Evolutionary conservation across 1,284 basidiomycete genomes (phyloP).

Genomic region (Kwoniella shivajii): DNA sequence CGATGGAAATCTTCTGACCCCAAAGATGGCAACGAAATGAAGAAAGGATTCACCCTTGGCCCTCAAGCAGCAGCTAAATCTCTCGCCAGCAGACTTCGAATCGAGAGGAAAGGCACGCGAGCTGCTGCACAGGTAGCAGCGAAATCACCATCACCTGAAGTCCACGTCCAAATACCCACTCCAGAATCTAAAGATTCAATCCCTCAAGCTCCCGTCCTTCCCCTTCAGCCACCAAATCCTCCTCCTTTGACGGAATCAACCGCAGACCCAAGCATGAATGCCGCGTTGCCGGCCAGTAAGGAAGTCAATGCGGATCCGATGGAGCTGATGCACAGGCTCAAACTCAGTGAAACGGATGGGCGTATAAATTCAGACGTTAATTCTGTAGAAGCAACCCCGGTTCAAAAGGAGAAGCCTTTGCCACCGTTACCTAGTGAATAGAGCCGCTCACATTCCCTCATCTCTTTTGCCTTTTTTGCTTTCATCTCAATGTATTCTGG

Average conservation of each 20-base stretch:
- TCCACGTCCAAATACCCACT: slow-evolving; percentile 7
- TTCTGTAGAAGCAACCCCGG: background rate
- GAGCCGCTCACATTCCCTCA: background rate
- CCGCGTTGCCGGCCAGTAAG: background rate
- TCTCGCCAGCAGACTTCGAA: slow-evolving; percentile 43
- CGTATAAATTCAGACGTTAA: background rate
- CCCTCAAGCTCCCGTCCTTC: background rate
- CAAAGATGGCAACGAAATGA: slow-evolving; percentile 37
- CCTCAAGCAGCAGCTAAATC: slow-evolving; percentile 47
- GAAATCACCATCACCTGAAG: slow-evolving; percentile 11
- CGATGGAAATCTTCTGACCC: slow-evolving; percentile 49
- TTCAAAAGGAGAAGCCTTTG: slow-evolving; percentile 21
- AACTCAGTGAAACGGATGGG: background rate
- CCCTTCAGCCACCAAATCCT: background rate
- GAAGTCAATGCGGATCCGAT: slow-evolving; percentile 1
- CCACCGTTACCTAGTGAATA: slow-evolving; percentile 21
- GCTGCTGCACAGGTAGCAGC: slow-evolving; percentile 6
- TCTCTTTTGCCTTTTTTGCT: background rate
- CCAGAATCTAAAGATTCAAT: slow-evolving; percentile 6
- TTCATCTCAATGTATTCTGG: background rate
- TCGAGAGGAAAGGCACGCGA: slow-evolving; percentile 36
- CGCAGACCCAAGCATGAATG: background rate
- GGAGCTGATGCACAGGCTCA: no score
- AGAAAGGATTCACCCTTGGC: slow-evolving; percentile 44
- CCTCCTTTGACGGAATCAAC: slow-evolving; percentile 2